phyloP scores from a whole-genome alignment of 1,284 basidiomycete species.

The Erythrobasidium hasegawianum region DNA sequence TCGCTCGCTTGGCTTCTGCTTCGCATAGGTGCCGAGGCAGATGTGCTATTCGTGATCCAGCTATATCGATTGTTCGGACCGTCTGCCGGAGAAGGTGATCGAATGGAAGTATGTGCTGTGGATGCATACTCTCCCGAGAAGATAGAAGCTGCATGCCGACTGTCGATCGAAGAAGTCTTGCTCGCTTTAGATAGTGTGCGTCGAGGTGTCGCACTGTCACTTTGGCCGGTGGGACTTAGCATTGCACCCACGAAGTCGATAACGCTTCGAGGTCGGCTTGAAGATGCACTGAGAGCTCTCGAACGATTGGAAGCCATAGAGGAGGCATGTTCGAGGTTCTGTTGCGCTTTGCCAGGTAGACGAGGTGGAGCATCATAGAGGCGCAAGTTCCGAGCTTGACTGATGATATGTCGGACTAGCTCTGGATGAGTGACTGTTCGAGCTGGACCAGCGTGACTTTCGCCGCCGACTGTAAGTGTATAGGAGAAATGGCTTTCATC shows the following conservation, averaged over 20 bases:
- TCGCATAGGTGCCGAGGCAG: not conserved
- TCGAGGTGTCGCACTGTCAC: conserved; percentile 17
- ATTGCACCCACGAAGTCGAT: conserved; percentile 24
- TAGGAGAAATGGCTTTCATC: conserved; percentile 17
- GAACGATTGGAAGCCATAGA: conserved; percentile 21
- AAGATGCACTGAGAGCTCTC: conserved; percentile 29
- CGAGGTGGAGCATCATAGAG: conserved; percentile 19
- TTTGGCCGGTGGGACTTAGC: conserved; percentile 22
- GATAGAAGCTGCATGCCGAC: conserved; percentile 22
- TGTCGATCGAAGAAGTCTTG: conserved; percentile 25
- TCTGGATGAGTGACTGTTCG: not conserved
- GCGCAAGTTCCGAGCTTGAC: conserved; percentile 18
- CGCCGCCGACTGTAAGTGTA: not conserved
- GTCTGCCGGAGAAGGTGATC: conserved; percentile 1
- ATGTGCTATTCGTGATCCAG: not conserved
- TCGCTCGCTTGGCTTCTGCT: not conserved
- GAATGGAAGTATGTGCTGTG: conserved; percentile 23
- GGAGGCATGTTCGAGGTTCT: conserved; percentile 1
- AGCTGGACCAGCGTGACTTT: not conserved
- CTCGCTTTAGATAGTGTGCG: conserved; percentile 31
- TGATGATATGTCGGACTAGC: not conserved
- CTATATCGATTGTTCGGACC: not conserved
- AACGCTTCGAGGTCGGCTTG: conserved; percentile 23
- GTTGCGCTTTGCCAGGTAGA: conserved; percentile 5
- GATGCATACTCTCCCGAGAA: conserved; percentile 31